A percentile compares a stretch with the other conserved stretches of the same genome.
These are phyloP conservation scores for Eragrostis nindensis DNA, from an alignment of 176 grass and related monocot genomes.

Conservation along the genomic window DNA sequence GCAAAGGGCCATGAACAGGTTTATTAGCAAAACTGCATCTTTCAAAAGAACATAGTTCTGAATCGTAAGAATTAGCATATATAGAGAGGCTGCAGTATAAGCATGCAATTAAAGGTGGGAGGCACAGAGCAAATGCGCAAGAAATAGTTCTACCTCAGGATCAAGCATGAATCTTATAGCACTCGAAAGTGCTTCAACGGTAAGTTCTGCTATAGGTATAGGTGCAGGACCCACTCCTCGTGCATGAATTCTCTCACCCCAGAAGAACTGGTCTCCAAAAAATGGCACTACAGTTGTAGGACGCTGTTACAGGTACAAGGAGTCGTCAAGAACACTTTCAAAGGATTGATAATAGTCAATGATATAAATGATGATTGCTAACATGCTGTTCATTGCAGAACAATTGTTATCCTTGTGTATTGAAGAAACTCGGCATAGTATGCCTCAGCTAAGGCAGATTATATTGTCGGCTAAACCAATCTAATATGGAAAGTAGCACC, in stretches of 20 bases:
- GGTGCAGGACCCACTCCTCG: slow-evolving; percentile 83
- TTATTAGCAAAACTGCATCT: slow-evolving; percentile 16
- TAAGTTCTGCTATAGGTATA: slow-evolving; percentile 85
- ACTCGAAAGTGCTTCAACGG: slow-evolving; percentile 66
- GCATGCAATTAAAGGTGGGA: background rate
- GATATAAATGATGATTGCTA: background rate
- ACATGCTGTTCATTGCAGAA: background rate
- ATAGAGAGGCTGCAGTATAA: slow-evolving; percentile 3
- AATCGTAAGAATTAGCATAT: background rate
- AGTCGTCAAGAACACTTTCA: slow-evolving; percentile 19
- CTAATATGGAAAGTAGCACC: background rate
- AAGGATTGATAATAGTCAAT: slow-evolving; percentile 9
- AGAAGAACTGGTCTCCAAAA: slow-evolving; percentile 97
- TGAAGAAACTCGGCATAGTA: background rate
- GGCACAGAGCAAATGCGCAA: background rate
- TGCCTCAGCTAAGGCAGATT: slow-evolving; percentile 1
- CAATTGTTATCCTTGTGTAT: slow-evolving; percentile 17
- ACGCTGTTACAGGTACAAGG: slow-evolving; percentile 59
- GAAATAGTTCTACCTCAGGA: slow-evolving; percentile 61
- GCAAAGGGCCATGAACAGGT: slow-evolving; percentile 13
- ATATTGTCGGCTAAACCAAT: slow-evolving; percentile 18
- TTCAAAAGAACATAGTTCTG: slow-evolving; percentile 11
- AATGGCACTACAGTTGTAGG: slow-evolving; percentile 89
- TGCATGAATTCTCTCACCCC: slow-evolving; percentile 84
- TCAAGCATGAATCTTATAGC: slow-evolving; percentile 93